Evolutionary conservation across 371 early-diverging fungal species (phyloP).

Genomic region (Mortierella sp.): DNA sequence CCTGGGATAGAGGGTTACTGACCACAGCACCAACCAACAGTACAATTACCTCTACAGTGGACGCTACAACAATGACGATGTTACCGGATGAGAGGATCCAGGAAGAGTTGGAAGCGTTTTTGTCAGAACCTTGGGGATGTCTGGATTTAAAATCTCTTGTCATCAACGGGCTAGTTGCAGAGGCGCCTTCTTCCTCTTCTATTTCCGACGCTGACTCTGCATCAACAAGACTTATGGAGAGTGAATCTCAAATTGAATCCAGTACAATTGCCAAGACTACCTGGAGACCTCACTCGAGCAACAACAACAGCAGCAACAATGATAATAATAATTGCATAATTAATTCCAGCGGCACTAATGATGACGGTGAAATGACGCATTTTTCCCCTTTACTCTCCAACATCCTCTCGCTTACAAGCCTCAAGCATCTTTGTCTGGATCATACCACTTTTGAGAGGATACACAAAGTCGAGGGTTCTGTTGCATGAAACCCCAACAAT

Average conservation of each 20-base stretch:
- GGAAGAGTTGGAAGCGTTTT: slow-evolving; percentile 23
- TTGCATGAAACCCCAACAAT: too few species aligned
- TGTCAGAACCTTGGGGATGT: slow-evolving; percentile 32
- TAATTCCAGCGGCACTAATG: background rate
- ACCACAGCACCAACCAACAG: too few species aligned
- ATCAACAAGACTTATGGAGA: background rate
- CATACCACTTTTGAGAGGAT: slow-evolving; percentile 11
- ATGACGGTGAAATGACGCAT: slow-evolving; percentile 3
- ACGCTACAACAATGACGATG: background rate
- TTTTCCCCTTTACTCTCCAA: background rate
- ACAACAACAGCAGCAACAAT: slow-evolving; percentile 3
- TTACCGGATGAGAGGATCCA: background rate
- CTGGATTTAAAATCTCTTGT: slow-evolving; percentile 6
- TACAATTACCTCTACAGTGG: background rate
- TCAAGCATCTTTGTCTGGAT: slow-evolving; percentile 11
- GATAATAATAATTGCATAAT: background rate
- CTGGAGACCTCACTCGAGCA: slow-evolving; percentile 3
- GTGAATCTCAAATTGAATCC: background rate
- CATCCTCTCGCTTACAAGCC: slow-evolving; percentile 9
- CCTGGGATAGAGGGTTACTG: slow-evolving; percentile 14
- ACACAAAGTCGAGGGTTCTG: background rate
- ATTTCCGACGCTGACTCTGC: background rate
- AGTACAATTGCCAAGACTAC: background rate
- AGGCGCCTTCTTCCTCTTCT: background rate
- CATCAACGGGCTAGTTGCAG: slow-evolving; percentile 7